Evolutionary conservation across 768 basidiomycete species (phyloP).

Genomic region (Leccinum obscurum): DNA sequence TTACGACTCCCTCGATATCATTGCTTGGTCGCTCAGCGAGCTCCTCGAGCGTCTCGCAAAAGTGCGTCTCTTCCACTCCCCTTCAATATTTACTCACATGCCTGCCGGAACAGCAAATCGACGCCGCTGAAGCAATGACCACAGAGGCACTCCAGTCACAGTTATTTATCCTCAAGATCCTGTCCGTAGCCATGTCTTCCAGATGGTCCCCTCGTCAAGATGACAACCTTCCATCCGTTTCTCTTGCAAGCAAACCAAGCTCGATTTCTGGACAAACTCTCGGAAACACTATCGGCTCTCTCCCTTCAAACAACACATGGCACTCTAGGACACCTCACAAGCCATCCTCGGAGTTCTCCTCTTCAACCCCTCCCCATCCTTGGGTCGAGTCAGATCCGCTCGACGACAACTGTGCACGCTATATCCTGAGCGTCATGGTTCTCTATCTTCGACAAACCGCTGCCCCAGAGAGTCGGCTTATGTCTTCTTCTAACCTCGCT

Average conservation of each 20-base stretch:
- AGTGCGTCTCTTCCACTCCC: slow-evolving; percentile 42
- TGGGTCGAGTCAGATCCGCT: slow-evolving; percentile 70
- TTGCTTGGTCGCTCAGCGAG: slow-evolving; percentile 75
- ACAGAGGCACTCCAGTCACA: slow-evolving; percentile 84
- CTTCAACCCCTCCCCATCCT: slow-evolving; percentile 36
- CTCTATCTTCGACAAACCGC: slow-evolving; percentile 77
- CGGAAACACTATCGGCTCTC: slow-evolving; percentile 35
- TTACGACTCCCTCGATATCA: slow-evolving; percentile 73
- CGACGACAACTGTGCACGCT: slow-evolving; percentile 79
- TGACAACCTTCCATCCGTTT: slow-evolving; percentile 41
- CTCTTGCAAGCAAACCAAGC: slow-evolving; percentile 42
- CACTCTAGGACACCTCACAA: slow-evolving; percentile 34
- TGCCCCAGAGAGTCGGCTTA: slow-evolving; percentile 51
- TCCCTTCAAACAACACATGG: slow-evolving; percentile 30
- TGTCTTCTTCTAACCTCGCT: slow-evolving; percentile 59
- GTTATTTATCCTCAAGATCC: slow-evolving; percentile 79
- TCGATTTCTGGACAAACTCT: slow-evolving; percentile 34
- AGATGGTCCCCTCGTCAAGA: slow-evolving; percentile 59
- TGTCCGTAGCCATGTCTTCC: slow-evolving; percentile 75
- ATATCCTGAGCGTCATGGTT: slow-evolving; percentile 80
- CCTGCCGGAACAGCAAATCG: slow-evolving; percentile 47
- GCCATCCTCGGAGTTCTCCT: slow-evolving; percentile 42
- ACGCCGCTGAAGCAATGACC: slow-evolving; percentile 49
- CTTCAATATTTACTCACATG: slow-evolving; percentile 13
- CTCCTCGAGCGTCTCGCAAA: slow-evolving; percentile 76